phyloP scores from a whole-genome alignment of 192 early-diverging fungal genomes.

The Podila epigama region DNA sequence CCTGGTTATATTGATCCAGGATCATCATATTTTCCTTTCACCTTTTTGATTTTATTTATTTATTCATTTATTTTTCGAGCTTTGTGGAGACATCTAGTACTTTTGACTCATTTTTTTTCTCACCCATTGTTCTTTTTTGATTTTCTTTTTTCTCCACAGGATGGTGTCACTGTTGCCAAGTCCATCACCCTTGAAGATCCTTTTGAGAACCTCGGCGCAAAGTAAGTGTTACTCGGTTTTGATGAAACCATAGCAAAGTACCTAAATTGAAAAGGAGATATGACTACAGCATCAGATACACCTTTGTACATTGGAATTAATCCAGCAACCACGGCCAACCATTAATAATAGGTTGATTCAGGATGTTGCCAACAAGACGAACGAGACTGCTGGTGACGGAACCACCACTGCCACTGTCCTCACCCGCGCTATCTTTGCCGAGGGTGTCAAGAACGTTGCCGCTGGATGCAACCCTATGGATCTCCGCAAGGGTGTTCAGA shows the following conservation, averaged over 20 bases:
- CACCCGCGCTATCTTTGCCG: constrained; percentile 97
- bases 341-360: constrained; percentile 79
- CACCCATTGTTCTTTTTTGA: not conserved
- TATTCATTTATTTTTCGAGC: not conserved
- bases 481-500: constrained; percentile 92
- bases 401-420: constrained; percentile 99
- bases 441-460: constrained; percentile 99
- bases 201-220: constrained; percentile 99
- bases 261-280: not conserved
- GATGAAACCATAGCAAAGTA: not conserved
- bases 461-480: constrained; percentile 99
- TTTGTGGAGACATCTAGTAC: no score
- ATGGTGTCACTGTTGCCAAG: constrained; percentile 99
- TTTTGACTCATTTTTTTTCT: not conserved
- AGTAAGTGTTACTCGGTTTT: constrained; percentile 41
- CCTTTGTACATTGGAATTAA: no score
- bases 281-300: no score
- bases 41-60: not conserved
- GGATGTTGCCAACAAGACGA: constrained; percentile 99
- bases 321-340: not conserved
- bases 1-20: no score
- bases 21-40: no score
- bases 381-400: constrained; percentile 99
- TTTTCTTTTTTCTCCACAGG: constrained; percentile 58
- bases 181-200: constrained; percentile 96